Evolutionary conservation across 1,139 yeast genomes (phyloP), one percentile per base, ranked within the genome.

Genomic region (Sugiyamaella neomexicana): DNA sequence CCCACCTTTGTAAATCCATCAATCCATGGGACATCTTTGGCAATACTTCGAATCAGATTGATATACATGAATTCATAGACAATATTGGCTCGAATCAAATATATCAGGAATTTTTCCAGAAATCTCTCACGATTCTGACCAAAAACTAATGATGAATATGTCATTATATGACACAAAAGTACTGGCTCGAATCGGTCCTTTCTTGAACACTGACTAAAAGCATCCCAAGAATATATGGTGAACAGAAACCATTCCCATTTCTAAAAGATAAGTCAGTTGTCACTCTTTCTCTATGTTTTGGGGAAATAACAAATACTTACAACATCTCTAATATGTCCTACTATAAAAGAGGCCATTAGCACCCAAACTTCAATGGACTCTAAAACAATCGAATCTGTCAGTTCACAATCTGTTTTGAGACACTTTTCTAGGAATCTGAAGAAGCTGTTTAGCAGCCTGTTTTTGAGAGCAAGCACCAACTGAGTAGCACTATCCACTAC

Each of bases 161-260:
- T 32, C 29, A 58, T 23, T 7, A 54, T 39, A 27, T 38, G 50
- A 25, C 51, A 43, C 32, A 51, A 47, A 46, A 55, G 47, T 20
- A 55, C 51, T 2, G 58, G 60, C 49, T 52, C 53, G 44, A 40
- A 52, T 31, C 13, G 41, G 15, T 46, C 55, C 36, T 37, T 38
- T 25, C 20, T 45, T 9, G 39, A 13, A 15, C 37, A 49, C 8
- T 40, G 17, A 40, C 47, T 32, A 12, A 56, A 49, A 42, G 51
- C 46, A 29, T 44, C 43, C 61, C 61, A 58, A 5, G 57, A 52
- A 40, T 52, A 58, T 15, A 38, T 48, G 1, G 58, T 53, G 10
- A 46, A 27, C 37, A 58, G 32, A 40, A 58, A 57, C 40, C 53
- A 46, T n/a, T 52, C 52, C 58, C 59, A 56, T 15, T 34, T 40